phyloP scores from a whole-genome alignment of 2,329 filamentous ascomycete genomes.

The Nannizziopsis barbatae region DNA sequence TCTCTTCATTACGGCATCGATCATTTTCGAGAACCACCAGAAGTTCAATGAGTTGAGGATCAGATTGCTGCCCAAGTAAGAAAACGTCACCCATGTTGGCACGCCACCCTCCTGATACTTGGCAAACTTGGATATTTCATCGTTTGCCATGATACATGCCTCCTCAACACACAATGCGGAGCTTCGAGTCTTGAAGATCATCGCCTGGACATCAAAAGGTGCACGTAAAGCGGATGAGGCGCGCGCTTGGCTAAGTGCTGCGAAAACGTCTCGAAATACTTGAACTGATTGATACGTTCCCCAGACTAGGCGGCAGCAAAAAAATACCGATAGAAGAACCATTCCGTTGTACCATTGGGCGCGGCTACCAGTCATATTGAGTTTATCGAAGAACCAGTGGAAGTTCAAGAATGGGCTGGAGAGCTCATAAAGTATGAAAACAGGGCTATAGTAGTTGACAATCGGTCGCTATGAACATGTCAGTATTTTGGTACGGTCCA shows the following conservation, averaged over 20 bases:
- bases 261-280: conserved; percentile 51
- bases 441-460: conserved; percentile 53
- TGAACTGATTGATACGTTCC: conserved; percentile 48
- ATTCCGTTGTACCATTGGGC: conserved; percentile 55
- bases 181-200: conserved; percentile 28
- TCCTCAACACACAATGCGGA: conserved; percentile 29
- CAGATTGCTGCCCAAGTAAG: conserved; percentile 49
- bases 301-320: conserved; percentile 52
- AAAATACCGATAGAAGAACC: conserved; percentile 48
- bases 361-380: conserved; percentile 51
- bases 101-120: conserved; percentile 30
- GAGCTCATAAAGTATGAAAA: conserved; percentile 58
- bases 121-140: conserved; percentile 42
- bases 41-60: conserved; percentile 53
- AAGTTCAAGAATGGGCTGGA: conserved; percentile 56
- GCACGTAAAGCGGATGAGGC: conserved; percentile 23
- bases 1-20: conserved; percentile 51
- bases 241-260: conserved; percentile 38
- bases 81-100: conserved; percentile 48
- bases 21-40: conserved; percentile 59
- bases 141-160: conserved; percentile 31
- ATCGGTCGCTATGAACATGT: conserved; percentile 45
- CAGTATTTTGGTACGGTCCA: neutral
- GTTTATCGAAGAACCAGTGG: conserved; percentile 60
- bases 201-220: conserved; percentile 24